Evolutionary conservation across 2,329 filamentous ascomycete species (phyloP), one percentile per base, ranked within the genome.

Genomic region (Ceratocystis lukuohia): DNA sequence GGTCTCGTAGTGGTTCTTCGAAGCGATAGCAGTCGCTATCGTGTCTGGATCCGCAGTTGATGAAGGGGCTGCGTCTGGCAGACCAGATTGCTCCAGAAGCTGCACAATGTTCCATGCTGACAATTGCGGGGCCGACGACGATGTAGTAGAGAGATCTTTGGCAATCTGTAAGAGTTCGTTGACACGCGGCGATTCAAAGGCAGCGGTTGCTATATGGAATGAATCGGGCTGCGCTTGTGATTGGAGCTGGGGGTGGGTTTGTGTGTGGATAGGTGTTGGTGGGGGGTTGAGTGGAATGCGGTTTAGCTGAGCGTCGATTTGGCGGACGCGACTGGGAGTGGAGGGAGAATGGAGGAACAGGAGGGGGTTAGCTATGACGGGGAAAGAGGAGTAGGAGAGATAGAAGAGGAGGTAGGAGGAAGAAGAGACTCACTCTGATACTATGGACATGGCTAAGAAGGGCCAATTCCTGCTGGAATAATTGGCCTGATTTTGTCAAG

Each of bases 141-240:
- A 84, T 1, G 84, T 84, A 3, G 87, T 84, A 22, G 89, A 92
- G 15, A 96, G 76, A 2, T 84, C 79, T 74, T 87, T 87, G 71
- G 89, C 83, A 65, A 91, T 82, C 67, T 77, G 78, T 70, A 91
- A 82, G 48, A 95, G 77, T 65, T 85, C 80, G 74, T 83, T 76
- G 70, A 87, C 76, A 64, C 84, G 77, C 30, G 81, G 79, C 22
- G 80, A 81, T 69, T 80, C 76, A 63, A 83, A 73, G 57, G 77
- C 65, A 25, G 65, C 78, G 64, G 76, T 76, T 50, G 77, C 73
- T 30, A 76, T 76, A 28, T 50, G 41, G 10, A 37, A 20, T 12
- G 41, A 66, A 41, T 41, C 37, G 37, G 37, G 37, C 37, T 41
- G 37, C 37, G 37, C 37, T 15, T 12, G 37, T 12, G 37, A 41